Base-by-base conservation (phyloP, 495 filamentous ascomycete species). In the Penicilliopsis zonata region DNA sequence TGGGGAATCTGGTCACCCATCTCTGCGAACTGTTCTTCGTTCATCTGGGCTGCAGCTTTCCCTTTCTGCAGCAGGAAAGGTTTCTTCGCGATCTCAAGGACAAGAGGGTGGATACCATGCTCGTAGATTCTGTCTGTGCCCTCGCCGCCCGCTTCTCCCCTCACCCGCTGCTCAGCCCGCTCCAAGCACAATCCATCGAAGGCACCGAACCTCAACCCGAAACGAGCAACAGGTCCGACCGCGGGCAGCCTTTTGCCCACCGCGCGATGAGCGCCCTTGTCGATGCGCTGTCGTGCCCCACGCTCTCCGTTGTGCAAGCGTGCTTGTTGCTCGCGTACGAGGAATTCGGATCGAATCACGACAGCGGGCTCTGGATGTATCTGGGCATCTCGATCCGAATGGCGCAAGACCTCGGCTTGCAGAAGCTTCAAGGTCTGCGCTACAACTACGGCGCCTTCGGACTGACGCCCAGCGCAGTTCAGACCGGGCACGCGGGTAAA, bases 291-390 rank as follows among this genome's bases (percentile, higher is more conserved):
- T 69, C 80, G 17, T 86, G 78, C 34, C 83, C 84, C 10, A 82
- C 76, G 8, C 71, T 92, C 13, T 74, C 77, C 28, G 81, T 78
- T 26, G 79, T 86, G 3, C 83, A 88, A 42, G 81, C 83, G 5
- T 84, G 76, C 28, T 55, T 92, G 18, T 53, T 92, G 26, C 68
- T 92, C 50, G 83, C 83, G 0, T 92, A 92, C 50, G 80, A 86
- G 39, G 77, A 82, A 25, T 92, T 92, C 37, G 84, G 84, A 9
- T 77, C 79, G 13, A 83, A 84, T 42, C 79, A 81, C 38, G 84
- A 88, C 46, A 88, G 83, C 50, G 82, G 82, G 2, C 58, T 92
- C 12, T 92, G 83, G 84, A 88, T 87, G 82, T 87, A 86, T 41
- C 58, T 88, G 10, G 84, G 84, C 1, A 76, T 83, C 36, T 76